A percentile compares a stretch with the other conserved stretches of the same genome.
Evolutionary conservation across 208 protist species (phyloP).

Genomic region (Trypanosoma avium): DNA sequence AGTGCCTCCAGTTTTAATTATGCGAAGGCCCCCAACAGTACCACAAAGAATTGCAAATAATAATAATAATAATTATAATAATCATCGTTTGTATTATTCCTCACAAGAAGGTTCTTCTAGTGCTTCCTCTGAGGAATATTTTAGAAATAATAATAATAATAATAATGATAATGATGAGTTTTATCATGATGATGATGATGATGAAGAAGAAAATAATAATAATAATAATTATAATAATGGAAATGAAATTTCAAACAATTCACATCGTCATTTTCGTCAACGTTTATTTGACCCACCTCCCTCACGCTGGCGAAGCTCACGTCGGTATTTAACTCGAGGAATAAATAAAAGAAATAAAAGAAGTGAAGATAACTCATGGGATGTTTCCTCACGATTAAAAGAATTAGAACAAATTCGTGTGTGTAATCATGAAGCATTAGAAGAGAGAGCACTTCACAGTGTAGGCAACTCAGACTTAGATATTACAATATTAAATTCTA

Average conservation of each 20-base stretch:
- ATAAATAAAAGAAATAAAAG: background rate
- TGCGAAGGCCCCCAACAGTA: conserved; percentile 23
- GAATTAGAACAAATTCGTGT: conserved; percentile 28
- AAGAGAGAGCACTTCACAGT: conserved; percentile 19
- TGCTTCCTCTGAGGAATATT: background rate
- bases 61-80: background rate
- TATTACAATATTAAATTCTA: too few species aligned
- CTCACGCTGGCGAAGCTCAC: conserved; percentile 3
- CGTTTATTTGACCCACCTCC: conserved; percentile 20
- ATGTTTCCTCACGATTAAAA: conserved; percentile 14
- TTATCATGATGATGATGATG: background rate
- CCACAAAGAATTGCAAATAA: background rate
- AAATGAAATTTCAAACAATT: background rate
- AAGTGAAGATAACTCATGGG: background rate
- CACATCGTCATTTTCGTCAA: background rate
- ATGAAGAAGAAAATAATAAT: background rate
- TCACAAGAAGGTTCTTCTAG: too few species aligned
- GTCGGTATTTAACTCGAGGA: too few species aligned
- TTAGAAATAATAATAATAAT: background rate
- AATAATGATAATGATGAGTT: background rate
- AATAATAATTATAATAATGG: background rate
- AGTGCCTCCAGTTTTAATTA: conserved; percentile 17
- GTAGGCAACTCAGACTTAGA: background rate
- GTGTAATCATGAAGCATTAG: conserved; percentile 27
- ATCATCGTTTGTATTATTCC: background rate